Evolutionary conservation across 2,329 filamentous ascomycete genomes (phyloP), one percentile per base, ranked within the genome.

Genomic region (Sporothrix pallida): DNA sequence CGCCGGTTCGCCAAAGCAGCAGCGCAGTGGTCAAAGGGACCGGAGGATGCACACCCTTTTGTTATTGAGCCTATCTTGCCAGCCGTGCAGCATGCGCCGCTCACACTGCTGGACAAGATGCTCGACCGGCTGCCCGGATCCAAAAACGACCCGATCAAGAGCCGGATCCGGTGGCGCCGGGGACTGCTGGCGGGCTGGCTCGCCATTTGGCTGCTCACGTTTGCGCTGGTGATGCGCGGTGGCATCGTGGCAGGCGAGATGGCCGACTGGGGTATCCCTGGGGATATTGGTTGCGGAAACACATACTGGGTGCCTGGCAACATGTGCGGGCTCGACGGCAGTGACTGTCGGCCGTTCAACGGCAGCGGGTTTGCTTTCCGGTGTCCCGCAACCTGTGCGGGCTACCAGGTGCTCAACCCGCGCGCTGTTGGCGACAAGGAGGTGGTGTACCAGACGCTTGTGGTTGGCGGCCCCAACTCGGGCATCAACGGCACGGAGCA

Each of bases 281-380:
- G 87, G 72, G 85, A 87, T 71, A 88, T 95, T 60, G 84, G 88
- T 44, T 96, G 93, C 80, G 88, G 87, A 13, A 86, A 87, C 72
- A 87, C 90, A 15, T 93, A 92, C 79, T 96, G 93, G 92, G 86
- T 84, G 9, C 80, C 89, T 52, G 90, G 89, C 48, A 95, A 94
- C 78, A 83, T 83, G 13, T 96, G 93, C 80, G 93, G 92, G 0
- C 79, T 95, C 15, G 90, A 95, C 77, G 93, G 93, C 7, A 89
- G 90, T 75, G 84, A 89, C 70, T 96, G 93, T 79, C 88, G 92
- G 9, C 93, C 93, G 0, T 96, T 96, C 78, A 87, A 87, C 74
- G 90, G 90, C 76, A 88, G 84, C 73, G 89, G 89, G 0, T 90
- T 94, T 77, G 86, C 92, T 0, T 96, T 96, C 79, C 86, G 91